A percentile compares a stretch with the other conserved stretches of the same genome.
phyloP scores from a whole-genome alignment of 2,329 filamentous ascomycete species.

The Aureobasidium namibiae region DNA sequence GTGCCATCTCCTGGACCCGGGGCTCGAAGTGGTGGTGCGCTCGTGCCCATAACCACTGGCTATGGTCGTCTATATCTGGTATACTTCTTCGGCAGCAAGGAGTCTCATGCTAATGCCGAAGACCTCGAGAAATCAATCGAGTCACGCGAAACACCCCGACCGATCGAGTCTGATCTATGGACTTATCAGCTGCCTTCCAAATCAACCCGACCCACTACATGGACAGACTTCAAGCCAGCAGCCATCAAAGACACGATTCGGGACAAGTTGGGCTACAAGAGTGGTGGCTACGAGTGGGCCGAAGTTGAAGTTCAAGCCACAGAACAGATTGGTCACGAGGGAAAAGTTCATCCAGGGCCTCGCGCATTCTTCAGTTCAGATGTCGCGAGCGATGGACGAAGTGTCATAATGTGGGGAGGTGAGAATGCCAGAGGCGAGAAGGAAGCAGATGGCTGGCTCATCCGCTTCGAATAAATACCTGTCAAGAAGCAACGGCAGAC shows the following conservation, averaged over 20 bases:
- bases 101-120: constrained; percentile 11
- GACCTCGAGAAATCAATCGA: constrained; percentile 17
- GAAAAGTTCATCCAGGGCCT: constrained; percentile 38
- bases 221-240: constrained; percentile 29
- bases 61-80: constrained; percentile 38
- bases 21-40: constrained; percentile 30
- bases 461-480: constrained; percentile 26
- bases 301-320: constrained; percentile 32
- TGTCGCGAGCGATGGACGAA: constrained; percentile 28
- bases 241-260: constrained; percentile 37
- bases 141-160: constrained; percentile 12
- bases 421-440: constrained; percentile 34
- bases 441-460: constrained; percentile 39
- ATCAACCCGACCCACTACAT: constrained; percentile 15
- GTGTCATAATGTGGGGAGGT: constrained; percentile 36
- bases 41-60: constrained; percentile 35
- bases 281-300: constrained; percentile 34
- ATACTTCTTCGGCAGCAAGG: constrained; percentile 32
- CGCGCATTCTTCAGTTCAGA: constrained; percentile 35
- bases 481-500: background rate
- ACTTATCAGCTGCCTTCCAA: constrained; percentile 35
- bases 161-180: constrained; percentile 35
- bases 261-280: constrained; percentile 32
- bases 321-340: constrained; percentile 25
- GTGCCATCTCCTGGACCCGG: constrained; percentile 35